Percentiles rank a stretch among this genome's conserved stretches.
Evolutionary conservation across 2,329 filamentous ascomycete genomes (phyloP).

Genomic region (Mycogone perniciosa): DNA sequence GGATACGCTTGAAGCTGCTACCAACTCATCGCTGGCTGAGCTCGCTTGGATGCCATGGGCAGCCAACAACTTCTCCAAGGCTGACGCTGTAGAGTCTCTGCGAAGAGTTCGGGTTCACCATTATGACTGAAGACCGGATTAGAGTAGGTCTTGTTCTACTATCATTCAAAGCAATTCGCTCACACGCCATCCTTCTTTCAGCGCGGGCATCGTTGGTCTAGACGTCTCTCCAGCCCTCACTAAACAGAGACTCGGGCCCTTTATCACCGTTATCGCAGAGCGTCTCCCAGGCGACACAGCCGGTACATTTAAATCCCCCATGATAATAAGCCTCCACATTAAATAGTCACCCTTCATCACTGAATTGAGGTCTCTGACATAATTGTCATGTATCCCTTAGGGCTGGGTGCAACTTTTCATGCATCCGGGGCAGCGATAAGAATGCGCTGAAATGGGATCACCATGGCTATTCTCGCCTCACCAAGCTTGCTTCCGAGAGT

Average conservation of each 20-base stretch:
- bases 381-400: constrained; percentile 13
- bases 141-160: constrained; percentile 10
- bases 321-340: constrained; percentile 23
- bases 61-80: no score
- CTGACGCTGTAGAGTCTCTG: no score
- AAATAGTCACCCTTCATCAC: not conserved
- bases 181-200: constrained; percentile 12
- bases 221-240: constrained; percentile 32
- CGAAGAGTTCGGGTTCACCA: not conserved
- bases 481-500: constrained; percentile 24
- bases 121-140: not conserved
- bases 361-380: no score
- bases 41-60: no score
- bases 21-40: no score
- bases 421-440: constrained; percentile 34
- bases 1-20: no score
- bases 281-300: constrained; percentile 35
- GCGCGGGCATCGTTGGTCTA: constrained; percentile 34
- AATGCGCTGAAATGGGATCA: constrained; percentile 38
- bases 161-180: not conserved
- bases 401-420: constrained; percentile 40
- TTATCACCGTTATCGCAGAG: constrained; percentile 33
- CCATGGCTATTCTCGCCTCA: constrained; percentile 33
- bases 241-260: constrained; percentile 26
- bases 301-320: constrained; percentile 34